A percentile compares a stretch with the other conserved stretches of the same genome.
These are phyloP conservation scores for Amylostereum areolatum DNA, from an alignment of 1,284 basidiomycete species.

Conservation along the genomic window DNA sequence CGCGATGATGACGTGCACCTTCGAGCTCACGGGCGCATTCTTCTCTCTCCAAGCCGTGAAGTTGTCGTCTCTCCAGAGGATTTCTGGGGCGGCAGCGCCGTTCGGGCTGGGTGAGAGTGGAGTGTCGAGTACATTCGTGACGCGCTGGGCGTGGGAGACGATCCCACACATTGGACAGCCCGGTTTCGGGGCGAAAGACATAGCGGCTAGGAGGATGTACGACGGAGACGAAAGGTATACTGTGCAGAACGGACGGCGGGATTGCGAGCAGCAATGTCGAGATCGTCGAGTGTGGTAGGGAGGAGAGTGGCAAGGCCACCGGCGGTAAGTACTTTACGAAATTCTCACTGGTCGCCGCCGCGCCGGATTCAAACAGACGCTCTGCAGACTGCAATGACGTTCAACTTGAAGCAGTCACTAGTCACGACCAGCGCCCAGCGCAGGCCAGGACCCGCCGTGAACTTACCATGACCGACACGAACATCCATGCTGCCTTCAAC, in stretches of 20 bases:
- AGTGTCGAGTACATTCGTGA: constrained; percentile 34
- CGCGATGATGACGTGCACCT: constrained; percentile 62
- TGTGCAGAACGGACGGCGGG: no score
- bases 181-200: constrained; percentile 45
- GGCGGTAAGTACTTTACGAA: no score
- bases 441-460: no score
- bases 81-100: constrained; percentile 43
- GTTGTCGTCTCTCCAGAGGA: constrained; percentile 69
- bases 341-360: no score
- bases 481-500: constrained; percentile 40
- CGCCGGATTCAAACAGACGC: no score
- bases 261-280: background rate
- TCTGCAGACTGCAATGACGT: no score
- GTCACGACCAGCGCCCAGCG: background rate
- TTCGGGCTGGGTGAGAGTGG: constrained; percentile 37
- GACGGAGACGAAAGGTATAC: no score
- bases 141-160: constrained; percentile 42
- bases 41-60: constrained; percentile 68
- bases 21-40: constrained; percentile 60
- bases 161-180: constrained; percentile 75
- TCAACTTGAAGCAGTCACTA: background rate
- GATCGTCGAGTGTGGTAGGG: constrained; percentile 4
- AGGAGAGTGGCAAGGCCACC: background rate
- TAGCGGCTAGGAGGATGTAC: no score
- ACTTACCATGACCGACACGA: background rate